phyloP scores from a whole-genome alignment of 306 rosid genomes.

The Luffa aegyptiaca region DNA sequence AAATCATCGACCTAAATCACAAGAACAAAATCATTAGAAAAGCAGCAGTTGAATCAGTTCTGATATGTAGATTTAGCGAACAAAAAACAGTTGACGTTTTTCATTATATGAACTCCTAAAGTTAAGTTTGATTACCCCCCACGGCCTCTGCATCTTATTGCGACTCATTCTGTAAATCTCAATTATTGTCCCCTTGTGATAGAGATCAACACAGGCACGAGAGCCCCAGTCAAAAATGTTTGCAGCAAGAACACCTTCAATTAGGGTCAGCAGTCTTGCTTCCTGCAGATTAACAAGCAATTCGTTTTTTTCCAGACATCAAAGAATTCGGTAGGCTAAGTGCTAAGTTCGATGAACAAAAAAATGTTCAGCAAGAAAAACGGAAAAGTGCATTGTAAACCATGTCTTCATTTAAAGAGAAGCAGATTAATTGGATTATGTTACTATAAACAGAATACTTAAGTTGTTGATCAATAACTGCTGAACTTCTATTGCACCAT shows the following conservation, averaged over 20 bases:
- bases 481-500: neutral
- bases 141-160: slow-evolving; percentile 94
- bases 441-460: neutral
- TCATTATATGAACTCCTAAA: neutral
- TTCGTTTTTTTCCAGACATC: neutral
- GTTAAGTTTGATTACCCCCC: slow-evolving; percentile 52
- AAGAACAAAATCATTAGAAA: neutral
- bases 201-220: slow-evolving; percentile 96
- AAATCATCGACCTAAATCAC: slow-evolving; percentile 80
- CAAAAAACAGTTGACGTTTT: neutral
- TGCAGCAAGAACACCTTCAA: slow-evolving; percentile 99
- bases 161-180: slow-evolving; percentile 99
- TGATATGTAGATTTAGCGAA: neutral
- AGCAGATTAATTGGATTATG: neutral
- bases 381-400: neutral
- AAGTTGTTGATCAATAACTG: neutral
- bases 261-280: slow-evolving; percentile 68
- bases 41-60: neutral
- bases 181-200: slow-evolving; percentile 94
- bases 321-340: neutral
- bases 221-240: slow-evolving; percentile 99
- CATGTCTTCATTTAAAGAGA: neutral
- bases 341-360: neutral
- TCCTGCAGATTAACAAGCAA: slow-evolving; percentile 46
- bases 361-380: neutral